Base-by-base conservation (phyloP, 2,329 filamentous ascomycete species). In the Emmonsiellopsis sp. region DNA sequence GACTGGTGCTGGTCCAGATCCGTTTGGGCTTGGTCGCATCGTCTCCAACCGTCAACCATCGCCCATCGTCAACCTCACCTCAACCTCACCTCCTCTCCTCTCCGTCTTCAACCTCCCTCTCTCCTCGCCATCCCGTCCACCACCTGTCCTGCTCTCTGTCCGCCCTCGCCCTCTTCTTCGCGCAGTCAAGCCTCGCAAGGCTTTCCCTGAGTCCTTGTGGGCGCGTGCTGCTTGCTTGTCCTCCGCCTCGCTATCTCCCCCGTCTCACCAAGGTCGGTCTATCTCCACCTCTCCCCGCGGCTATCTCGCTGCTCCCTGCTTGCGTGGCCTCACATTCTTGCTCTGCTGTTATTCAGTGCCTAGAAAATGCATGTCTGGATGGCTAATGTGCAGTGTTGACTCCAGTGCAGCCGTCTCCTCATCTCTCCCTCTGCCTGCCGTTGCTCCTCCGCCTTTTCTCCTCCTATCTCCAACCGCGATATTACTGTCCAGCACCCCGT, bases 101-200 rank as follows among this genome's bases (percentile, higher is more conserved):
- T 5, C 7, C 48, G 8, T 26, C 47, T 11, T 38, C 31, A 49
- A 38, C 32, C n/a, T 35, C 37, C 41, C 16, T 30, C 31, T 10
- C 43, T 31, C 9, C 43, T 46, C 16, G 8, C 20, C 13, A n/a
- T 46, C 38, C 10, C 10, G 16, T 30, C 37, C 26, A 9, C 35
- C 7, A 32, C 13, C 37, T 13, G 10, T 41, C 35, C 38, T 15
- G 13, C 35, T 15, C 48, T 43, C n/a, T 43, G 16, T 8, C 47
- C n/a, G 7, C 2, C 31, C 16, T 41, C 20, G 20, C 5, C 5
- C 15, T 16, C 32, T 38, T 9, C 46, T 38, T 10, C 46, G 26
- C n/a, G 50, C 51, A 55, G 55, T 35, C 53, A 57, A 52, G 45
- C 55, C 53, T 57, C 53, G 53, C 55, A 52, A 51, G 55, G 53